Percentiles rank a stretch among this genome's conserved stretches.
Evolutionary conservation across 805 yeast genomes (phyloP).

Genomic region (Candida insectalens): DNA sequence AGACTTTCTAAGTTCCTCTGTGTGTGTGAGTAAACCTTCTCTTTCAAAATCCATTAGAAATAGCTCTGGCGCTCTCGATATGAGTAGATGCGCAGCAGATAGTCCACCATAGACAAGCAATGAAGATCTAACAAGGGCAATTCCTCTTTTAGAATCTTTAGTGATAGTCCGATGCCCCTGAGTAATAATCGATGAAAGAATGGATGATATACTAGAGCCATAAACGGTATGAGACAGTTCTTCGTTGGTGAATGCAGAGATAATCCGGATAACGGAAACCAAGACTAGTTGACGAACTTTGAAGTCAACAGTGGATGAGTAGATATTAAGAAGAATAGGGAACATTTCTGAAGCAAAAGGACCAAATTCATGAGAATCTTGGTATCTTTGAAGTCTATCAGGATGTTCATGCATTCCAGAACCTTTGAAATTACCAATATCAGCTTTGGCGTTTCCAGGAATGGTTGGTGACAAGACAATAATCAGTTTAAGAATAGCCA

Average conservation of each 20-base stretch:
- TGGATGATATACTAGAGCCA: slow-evolving; percentile 30
- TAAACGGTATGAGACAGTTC: slow-evolving; percentile 24
- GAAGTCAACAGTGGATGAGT: slow-evolving; percentile 64
- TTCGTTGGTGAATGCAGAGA: slow-evolving; percentile 28
- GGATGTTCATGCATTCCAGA: slow-evolving; percentile 15
- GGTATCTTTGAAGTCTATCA: slow-evolving; percentile 20
- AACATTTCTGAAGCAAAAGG: slow-evolving; percentile 41
- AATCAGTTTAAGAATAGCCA: slow-evolving; percentile 44
- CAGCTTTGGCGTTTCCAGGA: slow-evolving; percentile 5
- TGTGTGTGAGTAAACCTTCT: slow-evolving; percentile 63
- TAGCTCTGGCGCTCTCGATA: slow-evolving; percentile 31
- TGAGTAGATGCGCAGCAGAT: slow-evolving; percentile 34
- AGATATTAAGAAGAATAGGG: slow-evolving; percentile 49
- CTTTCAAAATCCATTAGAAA: slow-evolving; percentile 46
- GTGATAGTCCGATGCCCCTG: slow-evolving; percentile 31
- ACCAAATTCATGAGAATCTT: slow-evolving; percentile 12
- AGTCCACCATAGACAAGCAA: slow-evolving; percentile 43
- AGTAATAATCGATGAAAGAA: slow-evolving; percentile 54
- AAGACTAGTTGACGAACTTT: slow-evolving; percentile 50
- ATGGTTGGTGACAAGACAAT: slow-evolving; percentile 45
- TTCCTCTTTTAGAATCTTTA: slow-evolving; percentile 7
- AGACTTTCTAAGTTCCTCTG: slow-evolving; percentile 24
- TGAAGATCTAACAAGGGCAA: slow-evolving; percentile 21
- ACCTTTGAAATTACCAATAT: slow-evolving; percentile 24
- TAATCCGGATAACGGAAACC: slow-evolving; percentile 42